Percentiles rank a stretch among this genome's conserved stretches.
Conservation (phyloP, 371 early-diverging fungal species). For the Apophysomyces sp. region DNA sequence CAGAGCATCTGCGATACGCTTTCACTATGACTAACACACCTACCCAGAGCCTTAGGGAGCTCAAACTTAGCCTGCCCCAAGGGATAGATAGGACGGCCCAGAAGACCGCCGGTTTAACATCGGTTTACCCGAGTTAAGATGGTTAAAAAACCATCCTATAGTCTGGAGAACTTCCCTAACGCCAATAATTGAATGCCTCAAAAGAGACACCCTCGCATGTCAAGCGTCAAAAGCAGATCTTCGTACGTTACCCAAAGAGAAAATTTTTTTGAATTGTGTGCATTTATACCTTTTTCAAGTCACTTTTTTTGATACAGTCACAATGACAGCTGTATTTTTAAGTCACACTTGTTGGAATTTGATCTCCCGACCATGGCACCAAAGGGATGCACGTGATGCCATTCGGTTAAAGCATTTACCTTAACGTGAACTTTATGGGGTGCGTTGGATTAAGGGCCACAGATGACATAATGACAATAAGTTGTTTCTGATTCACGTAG, state of each 20-base stretch:
- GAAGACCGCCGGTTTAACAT: neutral
- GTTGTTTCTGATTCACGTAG: too few species aligned
- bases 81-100: constrained; percentile 1
- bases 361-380: too few species aligned
- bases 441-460: too few species aligned
- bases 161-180: constrained; percentile 4
- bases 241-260: neutral
- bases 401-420: too few species aligned
- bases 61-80: neutral
- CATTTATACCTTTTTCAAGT: neutral
- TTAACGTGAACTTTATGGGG: too few species aligned
- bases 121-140: neutral
- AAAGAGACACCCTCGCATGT: constrained; percentile 1
- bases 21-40: constrained; percentile 2
- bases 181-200: neutral
- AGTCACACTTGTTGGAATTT: too few species aligned
- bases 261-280: neutral
- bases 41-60: neutral
- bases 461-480: too few species aligned
- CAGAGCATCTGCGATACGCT: constrained; percentile 1
- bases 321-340: neutral
- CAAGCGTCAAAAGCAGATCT: constrained; percentile 3
- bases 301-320: neutral
- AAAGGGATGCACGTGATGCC: too few species aligned
- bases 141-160: neutral